A percentile compares a stretch with the other conserved stretches of the same genome.
phyloP scores from a whole-genome alignment of 2,329 filamentous ascomycete genomes.

The Whalleya microplaca region DNA sequence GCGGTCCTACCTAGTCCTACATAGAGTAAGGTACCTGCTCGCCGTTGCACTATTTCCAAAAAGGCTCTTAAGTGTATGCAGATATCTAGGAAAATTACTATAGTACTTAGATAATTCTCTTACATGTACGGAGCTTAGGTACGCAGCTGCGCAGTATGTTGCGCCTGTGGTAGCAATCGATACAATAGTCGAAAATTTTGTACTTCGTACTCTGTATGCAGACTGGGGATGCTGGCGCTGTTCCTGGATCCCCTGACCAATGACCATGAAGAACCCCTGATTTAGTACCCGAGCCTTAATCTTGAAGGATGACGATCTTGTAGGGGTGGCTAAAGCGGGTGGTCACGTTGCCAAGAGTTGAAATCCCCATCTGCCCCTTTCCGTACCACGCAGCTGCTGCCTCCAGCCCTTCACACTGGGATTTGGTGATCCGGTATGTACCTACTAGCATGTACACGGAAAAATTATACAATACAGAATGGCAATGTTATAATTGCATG shows the following conservation, averaged over 20 bases:
- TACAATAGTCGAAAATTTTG: too few species aligned
- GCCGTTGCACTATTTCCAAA: too few species aligned
- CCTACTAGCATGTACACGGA: background rate
- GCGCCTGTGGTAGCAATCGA: too few species aligned
- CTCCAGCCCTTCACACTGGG: background rate
- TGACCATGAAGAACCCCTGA: background rate
- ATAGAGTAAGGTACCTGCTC: too few species aligned
- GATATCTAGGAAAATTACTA: too few species aligned
- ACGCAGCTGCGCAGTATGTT: too few species aligned
- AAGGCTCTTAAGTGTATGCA: too few species aligned
- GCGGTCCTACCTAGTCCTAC: too few species aligned
- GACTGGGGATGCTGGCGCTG: background rate
- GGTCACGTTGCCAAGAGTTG: constrained; percentile 13
- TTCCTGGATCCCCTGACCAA: background rate
- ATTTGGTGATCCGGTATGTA: background rate
- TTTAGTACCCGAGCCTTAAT: background rate
- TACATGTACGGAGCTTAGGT: too few species aligned
- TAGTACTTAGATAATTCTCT: too few species aligned
- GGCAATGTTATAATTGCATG: too few species aligned
- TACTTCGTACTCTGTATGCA: background rate
- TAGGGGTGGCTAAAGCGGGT: constrained; percentile 12
- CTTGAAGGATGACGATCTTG: constrained; percentile 16
- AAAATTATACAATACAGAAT: background rate
- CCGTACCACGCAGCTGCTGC: background rate
- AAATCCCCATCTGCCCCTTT: constrained; percentile 4